Percentiles rank a stretch among this genome's conserved stretches.
These are phyloP conservation scores for Penicillium lagena DNA, from an alignment of 495 filamentous ascomycete species.

Conservation along the genomic window DNA sequence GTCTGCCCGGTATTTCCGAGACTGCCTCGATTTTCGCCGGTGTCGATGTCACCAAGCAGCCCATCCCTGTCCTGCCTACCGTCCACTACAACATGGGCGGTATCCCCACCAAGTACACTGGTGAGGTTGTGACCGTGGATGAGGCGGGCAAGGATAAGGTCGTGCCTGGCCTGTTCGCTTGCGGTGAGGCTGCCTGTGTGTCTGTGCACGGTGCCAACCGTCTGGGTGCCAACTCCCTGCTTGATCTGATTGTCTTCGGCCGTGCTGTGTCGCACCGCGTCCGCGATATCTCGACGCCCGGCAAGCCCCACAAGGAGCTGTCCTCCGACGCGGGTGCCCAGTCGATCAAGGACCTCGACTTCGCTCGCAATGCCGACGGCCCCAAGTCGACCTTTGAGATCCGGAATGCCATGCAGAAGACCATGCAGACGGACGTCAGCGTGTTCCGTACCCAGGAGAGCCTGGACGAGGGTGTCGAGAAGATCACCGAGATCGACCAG, in stretches of 20 bases:
- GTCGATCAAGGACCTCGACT: conserved; percentile 80
- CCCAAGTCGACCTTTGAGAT: conserved; percentile 82
- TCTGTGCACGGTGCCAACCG: conserved; percentile 98
- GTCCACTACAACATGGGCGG: conserved; percentile 99
- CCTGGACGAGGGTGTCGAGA: conserved; percentile 76
- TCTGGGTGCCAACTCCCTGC: conserved; percentile 93
- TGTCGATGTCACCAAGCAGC: conserved; percentile 93
- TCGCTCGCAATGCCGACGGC: conserved; percentile 73
- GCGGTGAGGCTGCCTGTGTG: conserved; percentile 94
- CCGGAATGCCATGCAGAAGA: conserved; percentile 90
- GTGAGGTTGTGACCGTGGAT: conserved; percentile 86
- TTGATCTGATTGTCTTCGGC: conserved; percentile 95
- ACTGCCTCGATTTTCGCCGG: conserved; percentile 94
- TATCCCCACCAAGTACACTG: conserved; percentile 94
- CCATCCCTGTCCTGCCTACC: conserved; percentile 92
- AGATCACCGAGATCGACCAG: conserved; percentile 74
- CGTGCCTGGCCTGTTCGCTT: conserved; percentile 91
- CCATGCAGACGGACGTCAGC: conserved; percentile 94
- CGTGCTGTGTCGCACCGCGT: conserved; percentile 94
- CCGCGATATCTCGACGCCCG: conserved; percentile 80
- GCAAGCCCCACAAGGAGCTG: conserved; percentile 66
- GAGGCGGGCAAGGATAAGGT: conserved; percentile 80
- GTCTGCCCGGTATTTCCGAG: conserved; percentile 96
- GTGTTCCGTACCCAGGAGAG: conserved; percentile 95
- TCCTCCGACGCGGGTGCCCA: conserved; percentile 78